Base-by-base conservation (phyloP, 441 rosid species). In the Biscutella auriculata region DNA sequence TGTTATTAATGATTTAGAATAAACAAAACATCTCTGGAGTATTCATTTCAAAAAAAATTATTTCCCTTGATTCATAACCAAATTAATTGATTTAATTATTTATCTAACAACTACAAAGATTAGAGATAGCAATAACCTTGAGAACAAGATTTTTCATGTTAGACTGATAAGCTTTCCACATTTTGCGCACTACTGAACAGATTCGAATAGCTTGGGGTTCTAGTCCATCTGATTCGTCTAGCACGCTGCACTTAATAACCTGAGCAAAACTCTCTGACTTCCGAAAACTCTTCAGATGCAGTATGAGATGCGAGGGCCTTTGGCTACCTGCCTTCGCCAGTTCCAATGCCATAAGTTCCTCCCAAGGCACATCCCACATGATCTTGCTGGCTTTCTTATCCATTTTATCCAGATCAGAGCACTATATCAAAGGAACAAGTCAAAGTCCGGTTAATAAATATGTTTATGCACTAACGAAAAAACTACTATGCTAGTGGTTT, bases 301-400 rank as follows among this genome's bases (percentile, higher is more conserved):
- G 82, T 52, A 94, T 84, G 75, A 94, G 69, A 73, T 83, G 89
- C 47, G 99, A 87, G 71, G 99, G 96, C 65, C 68, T 81, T 45
- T 56, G 73, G 57, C 67, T 67, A 59, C 97, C 95, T 33, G 91
- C 94, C 80, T 87, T 94, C 53, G 96, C 96, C 77, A 94, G 74
- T 72, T 94, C 99, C 79, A 94, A 57, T 12, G 97, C 79, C 95
- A 94, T 71, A 58, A 94, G 82, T 63, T 87, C 91, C 66, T 87
- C 95, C 97, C 97, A 94, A 14, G 95, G 84, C 67, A 94, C 94
- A 73, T 90, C 94, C 99, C 99, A 94, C 77, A 80, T 76, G 66
- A 94, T 87, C 80, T 89, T 94, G 76, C 85, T 82, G 71, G 99
- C 89, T 57, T 83, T 94, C 69, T 77, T 87, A 62, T 87, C 95